These are phyloP conservation scores for Spizellomyces sp. DNA, from an alignment of 192 early-diverging fungal species.

Conservation along the genomic window DNA sequence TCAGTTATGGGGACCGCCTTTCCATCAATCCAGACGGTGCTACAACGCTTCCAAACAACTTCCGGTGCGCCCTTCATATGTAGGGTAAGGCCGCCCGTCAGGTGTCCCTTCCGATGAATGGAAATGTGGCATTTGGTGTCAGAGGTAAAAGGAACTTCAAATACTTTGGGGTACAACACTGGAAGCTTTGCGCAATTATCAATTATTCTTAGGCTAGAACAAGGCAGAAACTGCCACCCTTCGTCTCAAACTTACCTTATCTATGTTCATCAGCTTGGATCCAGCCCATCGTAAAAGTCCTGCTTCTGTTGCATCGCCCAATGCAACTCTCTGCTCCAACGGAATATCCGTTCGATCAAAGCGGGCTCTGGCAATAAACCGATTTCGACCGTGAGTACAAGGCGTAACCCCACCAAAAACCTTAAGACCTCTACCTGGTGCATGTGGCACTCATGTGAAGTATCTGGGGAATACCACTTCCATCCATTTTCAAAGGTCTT, in stretches of 20 bases:
- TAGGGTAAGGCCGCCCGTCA: slow-evolving; percentile 70
- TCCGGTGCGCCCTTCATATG: slow-evolving; percentile 92
- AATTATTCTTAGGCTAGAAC: background rate
- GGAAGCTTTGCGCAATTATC: background rate
- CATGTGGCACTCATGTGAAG: slow-evolving; percentile 77
- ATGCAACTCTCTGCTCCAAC: slow-evolving; percentile 24
- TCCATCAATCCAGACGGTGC: slow-evolving; percentile 61
- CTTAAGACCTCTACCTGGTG: slow-evolving; percentile 32
- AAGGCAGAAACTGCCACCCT: background rate
- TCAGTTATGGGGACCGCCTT: slow-evolving; percentile 60
- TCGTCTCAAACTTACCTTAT: slow-evolving; percentile 42
- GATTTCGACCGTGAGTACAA: background rate
- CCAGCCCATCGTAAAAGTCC: slow-evolving; percentile 77
- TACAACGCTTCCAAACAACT: slow-evolving; percentile 78
- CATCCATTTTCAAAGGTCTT: slow-evolving; percentile 39
- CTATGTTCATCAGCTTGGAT: slow-evolving; percentile 70
- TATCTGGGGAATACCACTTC: slow-evolving; percentile 64
- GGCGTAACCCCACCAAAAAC: background rate
- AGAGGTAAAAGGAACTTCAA: slow-evolving; percentile 94
- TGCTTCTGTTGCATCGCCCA: slow-evolving; percentile 87
- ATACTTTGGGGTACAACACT: slow-evolving; percentile 50
- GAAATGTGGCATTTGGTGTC: slow-evolving; percentile 90
- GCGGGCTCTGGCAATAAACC: slow-evolving; percentile 26
- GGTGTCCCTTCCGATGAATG: slow-evolving; percentile 78
- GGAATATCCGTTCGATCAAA: slow-evolving; percentile 36